Percentiles rank a stretch among this genome's conserved stretches.
Conservation (phyloP, 208 protist species). For the Naegleria fowleri region DNA sequence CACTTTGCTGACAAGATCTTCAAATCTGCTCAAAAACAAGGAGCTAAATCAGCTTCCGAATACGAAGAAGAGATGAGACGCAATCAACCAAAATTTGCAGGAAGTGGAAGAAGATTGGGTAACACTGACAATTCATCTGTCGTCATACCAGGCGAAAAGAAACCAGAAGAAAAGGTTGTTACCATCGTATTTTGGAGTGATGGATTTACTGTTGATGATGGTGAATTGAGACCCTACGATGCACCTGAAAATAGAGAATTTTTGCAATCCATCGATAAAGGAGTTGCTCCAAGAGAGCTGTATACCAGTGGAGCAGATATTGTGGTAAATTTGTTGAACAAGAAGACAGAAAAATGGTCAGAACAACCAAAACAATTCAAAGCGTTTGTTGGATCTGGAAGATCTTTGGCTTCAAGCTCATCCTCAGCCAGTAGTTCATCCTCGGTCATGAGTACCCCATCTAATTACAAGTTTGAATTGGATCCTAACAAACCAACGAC, state of each 20-base stretch:
- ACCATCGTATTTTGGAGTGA: constrained; percentile 22
- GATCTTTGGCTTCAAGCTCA: neutral
- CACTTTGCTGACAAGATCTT: neutral
- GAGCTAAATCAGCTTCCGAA: neutral
- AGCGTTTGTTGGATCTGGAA: constrained; percentile 22
- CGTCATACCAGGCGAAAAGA: neutral
- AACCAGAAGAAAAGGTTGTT: neutral
- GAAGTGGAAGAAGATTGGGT: neutral
- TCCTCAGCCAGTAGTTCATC: neutral
- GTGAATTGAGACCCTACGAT: constrained; percentile 4
- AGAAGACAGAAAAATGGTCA: constrained; percentile 6
- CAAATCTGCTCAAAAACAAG: constrained; percentile 13
- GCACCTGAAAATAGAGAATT: constrained; percentile 29
- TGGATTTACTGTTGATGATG: constrained; percentile 35
- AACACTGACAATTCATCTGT: neutral
- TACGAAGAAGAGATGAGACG: neutral
- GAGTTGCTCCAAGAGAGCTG: constrained; percentile 27
- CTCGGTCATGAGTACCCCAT: neutral
- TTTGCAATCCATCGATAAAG: constrained; percentile 1
- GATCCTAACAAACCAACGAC: constrained; percentile 26
- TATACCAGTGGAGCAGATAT: neutral
- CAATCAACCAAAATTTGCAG: neutral
- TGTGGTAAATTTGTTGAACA: constrained; percentile 18
- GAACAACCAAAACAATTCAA: constrained; percentile 4
- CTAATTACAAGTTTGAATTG: neutral